Conservation (phyloP, 805 yeast genomes). For the Wickerhamomyces kurtzmanii region DNA sequence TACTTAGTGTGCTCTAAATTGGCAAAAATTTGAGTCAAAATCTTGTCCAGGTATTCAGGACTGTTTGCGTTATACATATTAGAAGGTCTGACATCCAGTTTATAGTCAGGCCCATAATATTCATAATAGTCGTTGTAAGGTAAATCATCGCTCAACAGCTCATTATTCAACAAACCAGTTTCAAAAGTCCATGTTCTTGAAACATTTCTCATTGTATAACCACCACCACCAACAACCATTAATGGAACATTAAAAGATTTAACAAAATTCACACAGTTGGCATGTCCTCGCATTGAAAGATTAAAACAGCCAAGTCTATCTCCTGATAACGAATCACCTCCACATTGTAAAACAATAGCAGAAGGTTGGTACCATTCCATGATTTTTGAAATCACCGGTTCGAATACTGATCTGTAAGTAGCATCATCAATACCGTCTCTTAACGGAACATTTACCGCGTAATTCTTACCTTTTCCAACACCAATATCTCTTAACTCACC, state of each 20-base stretch:
- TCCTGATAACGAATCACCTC: slow-evolving; percentile 95
- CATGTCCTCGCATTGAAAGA: slow-evolving; percentile 88
- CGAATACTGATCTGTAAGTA: slow-evolving; percentile 68
- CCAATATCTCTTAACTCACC: slow-evolving; percentile 83
- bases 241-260: slow-evolving; percentile 80
- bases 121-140: slow-evolving; percentile 97
- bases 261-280: slow-evolving; percentile 87
- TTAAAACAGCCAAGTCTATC: slow-evolving; percentile 96
- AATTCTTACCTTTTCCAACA: slow-evolving; percentile 75
- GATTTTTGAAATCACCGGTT: slow-evolving; percentile 72
- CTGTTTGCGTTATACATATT: slow-evolving; percentile 96
- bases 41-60: slow-evolving; percentile 83
- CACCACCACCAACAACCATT: slow-evolving; percentile 97
- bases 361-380: slow-evolving; percentile 90
- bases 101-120: slow-evolving; percentile 95
- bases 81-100: slow-evolving; percentile 87
- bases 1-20: slow-evolving; percentile 85
- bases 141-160: slow-evolving; percentile 61
- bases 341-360: slow-evolving; percentile 95
- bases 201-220: slow-evolving; percentile 95
- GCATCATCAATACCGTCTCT: slow-evolving; percentile 93
- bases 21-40: slow-evolving; percentile 63
- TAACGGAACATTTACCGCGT: slow-evolving; percentile 78
- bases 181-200: slow-evolving; percentile 94
- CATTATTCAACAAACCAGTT: slow-evolving; percentile 78